These are phyloP conservation scores for Avicennia marina DNA, from an alignment of 257 asterid genomes.

Conservation along the genomic window DNA sequence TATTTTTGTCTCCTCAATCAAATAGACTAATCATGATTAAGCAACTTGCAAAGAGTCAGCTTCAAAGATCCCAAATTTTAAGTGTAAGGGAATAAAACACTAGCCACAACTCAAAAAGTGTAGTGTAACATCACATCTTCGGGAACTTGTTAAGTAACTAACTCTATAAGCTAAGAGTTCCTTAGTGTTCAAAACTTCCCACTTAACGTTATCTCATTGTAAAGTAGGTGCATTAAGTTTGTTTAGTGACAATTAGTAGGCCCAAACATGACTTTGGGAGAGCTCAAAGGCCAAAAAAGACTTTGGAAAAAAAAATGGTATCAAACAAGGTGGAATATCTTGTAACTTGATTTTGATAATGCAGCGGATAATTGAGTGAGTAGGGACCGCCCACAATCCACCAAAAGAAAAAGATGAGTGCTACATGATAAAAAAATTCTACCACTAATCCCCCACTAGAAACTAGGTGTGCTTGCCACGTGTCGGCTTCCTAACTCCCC, in stretches of 20 bases:
- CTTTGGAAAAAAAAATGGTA: background rate
- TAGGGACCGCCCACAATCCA: slow-evolving; percentile 39
- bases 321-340: slow-evolving; percentile 19
- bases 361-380: slow-evolving; percentile 33
- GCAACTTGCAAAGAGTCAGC: background rate
- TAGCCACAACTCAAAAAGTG: background rate
- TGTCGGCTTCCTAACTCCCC: slow-evolving; percentile 34
- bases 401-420: slow-evolving; percentile 12
- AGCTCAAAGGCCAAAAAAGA: slow-evolving; percentile 4
- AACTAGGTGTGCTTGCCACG: slow-evolving; percentile 30
- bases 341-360: slow-evolving; percentile 26
- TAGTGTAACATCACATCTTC: background rate
- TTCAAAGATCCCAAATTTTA: no score
- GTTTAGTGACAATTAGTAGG: slow-evolving; percentile 28
- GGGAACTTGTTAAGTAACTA: background rate
- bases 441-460: slow-evolving; percentile 13
- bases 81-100: background rate
- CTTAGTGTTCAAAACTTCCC: slow-evolving; percentile 6
- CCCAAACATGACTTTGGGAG: slow-evolving; percentile 19
- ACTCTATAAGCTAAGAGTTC: background rate
- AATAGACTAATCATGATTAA: background rate
- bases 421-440: slow-evolving; percentile 23
- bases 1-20: background rate
- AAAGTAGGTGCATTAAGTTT: slow-evolving; percentile 22
- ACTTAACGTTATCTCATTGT: slow-evolving; percentile 5